Conservation (phyloP, 2,329 filamentous ascomycete genomes). For the Fonsecaea erecta region DNA sequence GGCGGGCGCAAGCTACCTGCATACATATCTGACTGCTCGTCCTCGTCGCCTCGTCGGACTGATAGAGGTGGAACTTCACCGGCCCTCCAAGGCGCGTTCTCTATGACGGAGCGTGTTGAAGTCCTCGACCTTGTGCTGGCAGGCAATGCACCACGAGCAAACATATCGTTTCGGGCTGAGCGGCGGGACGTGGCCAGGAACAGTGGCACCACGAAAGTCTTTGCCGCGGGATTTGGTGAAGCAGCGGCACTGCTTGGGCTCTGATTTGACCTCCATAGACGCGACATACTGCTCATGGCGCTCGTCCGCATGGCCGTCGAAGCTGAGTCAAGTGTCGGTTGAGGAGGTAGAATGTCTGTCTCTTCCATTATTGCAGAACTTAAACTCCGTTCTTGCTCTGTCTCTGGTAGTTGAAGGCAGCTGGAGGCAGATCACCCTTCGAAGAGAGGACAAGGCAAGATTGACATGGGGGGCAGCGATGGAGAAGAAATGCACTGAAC, state of each 20-base stretch:
- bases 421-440: not conserved
- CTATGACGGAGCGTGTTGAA: conserved; percentile 39
- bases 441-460: not conserved
- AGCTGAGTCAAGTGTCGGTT: not conserved
- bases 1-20: not conserved
- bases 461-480: not conserved
- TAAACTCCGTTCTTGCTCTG: not conserved
- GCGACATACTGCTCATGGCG: conserved; percentile 19
- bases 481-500: not conserved
- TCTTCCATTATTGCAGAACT: conserved; percentile 6
- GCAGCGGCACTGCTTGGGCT: conserved; percentile 6
- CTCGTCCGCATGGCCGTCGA: conserved; percentile 9
- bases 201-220: conserved; percentile 29
- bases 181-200: conserved; percentile 24
- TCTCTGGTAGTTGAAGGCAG: not conserved
- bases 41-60: conserved; percentile 6
- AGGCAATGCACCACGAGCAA: conserved; percentile 21
- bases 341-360: not conserved
- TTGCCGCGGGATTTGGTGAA: conserved; percentile 18
- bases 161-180: conserved; percentile 24
- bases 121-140: conserved; percentile 32
- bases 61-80: conserved; percentile 24
- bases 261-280: conserved; percentile 18
- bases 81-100: conserved; percentile 28
- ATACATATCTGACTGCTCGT: conserved; percentile 31